These are phyloP conservation scores for Melocanna baccifera DNA, from an alignment of 176 grass and related monocot species.

Conservation along the genomic window DNA sequence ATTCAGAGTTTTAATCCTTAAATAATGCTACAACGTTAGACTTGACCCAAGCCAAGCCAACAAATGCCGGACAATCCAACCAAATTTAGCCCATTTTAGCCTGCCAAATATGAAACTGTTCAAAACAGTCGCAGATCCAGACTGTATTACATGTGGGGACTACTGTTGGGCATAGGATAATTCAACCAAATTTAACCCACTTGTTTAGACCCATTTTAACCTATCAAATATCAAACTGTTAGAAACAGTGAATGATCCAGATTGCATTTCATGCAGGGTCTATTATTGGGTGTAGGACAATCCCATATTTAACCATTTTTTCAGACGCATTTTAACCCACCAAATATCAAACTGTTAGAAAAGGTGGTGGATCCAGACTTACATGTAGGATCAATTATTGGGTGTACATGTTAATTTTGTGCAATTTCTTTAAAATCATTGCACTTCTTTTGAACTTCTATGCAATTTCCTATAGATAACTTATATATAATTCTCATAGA, in stretches of 20 bases:
- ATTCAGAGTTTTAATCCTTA: background rate
- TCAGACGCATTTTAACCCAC: background rate
- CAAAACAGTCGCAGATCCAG: background rate
- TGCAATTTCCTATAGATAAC: background rate
- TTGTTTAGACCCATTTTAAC: background rate
- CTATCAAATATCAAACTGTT: background rate
- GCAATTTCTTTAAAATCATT: background rate
- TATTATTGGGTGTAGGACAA: background rate
- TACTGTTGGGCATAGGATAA: background rate
- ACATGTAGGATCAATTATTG: background rate
- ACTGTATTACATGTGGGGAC: background rate
- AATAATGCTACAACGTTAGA: background rate
- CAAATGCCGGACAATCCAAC: background rate
- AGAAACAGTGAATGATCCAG: background rate
- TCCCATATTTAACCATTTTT: background rate
- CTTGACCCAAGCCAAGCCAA: background rate
- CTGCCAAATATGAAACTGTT: background rate
- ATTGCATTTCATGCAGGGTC: background rate
- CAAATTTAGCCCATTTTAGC: background rate
- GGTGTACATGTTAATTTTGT: background rate
- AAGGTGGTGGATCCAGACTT: background rate
- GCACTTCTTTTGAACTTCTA: background rate
- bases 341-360: background rate
- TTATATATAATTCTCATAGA: background rate
- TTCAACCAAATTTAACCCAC: background rate